phyloP scores from a whole-genome alignment of 805 yeast species.

The Candida orba region DNA sequence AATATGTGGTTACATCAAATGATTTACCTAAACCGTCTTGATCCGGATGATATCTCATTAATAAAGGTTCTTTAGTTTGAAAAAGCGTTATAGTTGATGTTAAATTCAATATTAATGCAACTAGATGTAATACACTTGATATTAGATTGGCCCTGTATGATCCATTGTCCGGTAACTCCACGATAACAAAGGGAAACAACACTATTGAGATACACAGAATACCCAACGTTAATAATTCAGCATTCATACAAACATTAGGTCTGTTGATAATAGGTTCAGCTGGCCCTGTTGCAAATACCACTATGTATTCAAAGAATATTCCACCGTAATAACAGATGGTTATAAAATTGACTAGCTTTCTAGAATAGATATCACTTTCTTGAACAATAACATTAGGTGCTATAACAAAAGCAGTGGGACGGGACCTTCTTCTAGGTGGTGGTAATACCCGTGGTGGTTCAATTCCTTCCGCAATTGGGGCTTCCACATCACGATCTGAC shows the following conservation, averaged over 20 bases:
- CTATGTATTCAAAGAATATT: conserved; percentile 11
- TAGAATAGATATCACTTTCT: background rate
- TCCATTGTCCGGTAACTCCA: background rate
- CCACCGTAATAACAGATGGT: background rate
- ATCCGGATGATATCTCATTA: background rate
- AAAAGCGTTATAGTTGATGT: background rate
- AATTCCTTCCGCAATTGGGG: too few species aligned
- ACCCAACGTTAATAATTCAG: conserved; percentile 5
- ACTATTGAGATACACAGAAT: background rate
- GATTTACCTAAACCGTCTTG: too few species aligned
- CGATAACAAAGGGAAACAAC: background rate
- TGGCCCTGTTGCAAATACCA: conserved; percentile 10
- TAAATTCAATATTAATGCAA: background rate
- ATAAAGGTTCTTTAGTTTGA: background rate
- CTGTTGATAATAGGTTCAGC: conserved; percentile 15
- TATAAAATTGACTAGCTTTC: background rate
- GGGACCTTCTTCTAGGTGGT: background rate
- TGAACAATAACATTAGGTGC: conserved; percentile 7
- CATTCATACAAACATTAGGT: conserved; percentile 11
- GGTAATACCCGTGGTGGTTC: too few species aligned
- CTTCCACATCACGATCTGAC: background rate
- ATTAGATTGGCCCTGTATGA: background rate
- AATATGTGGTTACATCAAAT: background rate
- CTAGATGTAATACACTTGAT: background rate
- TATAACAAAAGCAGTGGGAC: background rate